Base-by-base conservation (phyloP, 495 filamentous ascomycete genomes). In the Acidiella bohemica region DNA sequence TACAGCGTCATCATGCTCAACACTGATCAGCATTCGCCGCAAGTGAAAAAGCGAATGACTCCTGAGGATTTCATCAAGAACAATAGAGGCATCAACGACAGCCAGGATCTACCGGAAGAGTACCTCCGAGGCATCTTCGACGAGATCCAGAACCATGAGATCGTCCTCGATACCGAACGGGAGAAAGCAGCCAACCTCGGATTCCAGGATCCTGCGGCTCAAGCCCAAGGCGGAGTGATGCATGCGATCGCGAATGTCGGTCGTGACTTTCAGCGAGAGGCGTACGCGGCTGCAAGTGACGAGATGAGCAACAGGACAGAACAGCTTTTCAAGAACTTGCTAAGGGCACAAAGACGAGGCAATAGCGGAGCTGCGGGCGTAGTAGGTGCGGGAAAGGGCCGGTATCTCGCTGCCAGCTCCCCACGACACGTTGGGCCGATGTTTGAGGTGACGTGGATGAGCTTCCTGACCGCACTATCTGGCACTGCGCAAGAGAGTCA, bases 401-500 rank as follows among this genome's bases (percentile, higher is more conserved):
- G 73, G 49, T 99, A 86, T 58, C 90, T 96, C 45, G 78, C 83
- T 10, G 90, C 92, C 1, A 84, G 84, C 1, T 94, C 86, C 0
- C 87, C 82, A 56, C 87, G 81, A 46, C 90, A 99, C 60, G 80
- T 93, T 36, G 90, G 90, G 0, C 86, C 90, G 2, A 99, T 99
- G 88, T 99, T 99, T 50, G 87, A 96, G 49, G 87, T 93, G 12
- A 92, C 84, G 0, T 99, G 90, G 90, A 99, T 95, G 88, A 90
- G 88, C 14, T 93, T 94, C 61, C 78, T 96, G 54, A 94, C 85
- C 8, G 84, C 84, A 0, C 68, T 96, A 19, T 93, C 90, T 3
- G 85, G 82, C 20, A 76, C 85, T 42, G 85, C 85, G 60, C 88
- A 94, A 51, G 84, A 88, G 54, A 82, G 83, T 0, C 80, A 92